phyloP scores from a whole-genome alignment of 305 asterid species.

The Ajuga reptans region DNA sequence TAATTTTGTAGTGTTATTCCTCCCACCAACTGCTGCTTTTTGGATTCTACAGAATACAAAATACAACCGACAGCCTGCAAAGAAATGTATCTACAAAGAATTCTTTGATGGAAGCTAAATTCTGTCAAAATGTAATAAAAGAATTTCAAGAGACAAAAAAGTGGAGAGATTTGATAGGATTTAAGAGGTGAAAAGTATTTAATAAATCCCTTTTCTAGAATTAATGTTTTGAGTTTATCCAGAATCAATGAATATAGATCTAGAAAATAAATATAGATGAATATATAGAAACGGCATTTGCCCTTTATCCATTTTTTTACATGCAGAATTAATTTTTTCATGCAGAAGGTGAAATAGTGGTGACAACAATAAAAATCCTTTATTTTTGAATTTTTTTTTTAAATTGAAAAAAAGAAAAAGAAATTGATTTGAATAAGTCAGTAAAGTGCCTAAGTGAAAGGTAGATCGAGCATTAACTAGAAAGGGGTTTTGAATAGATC shows the following conservation, averaged over 20 bases:
- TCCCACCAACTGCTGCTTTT: not conserved
- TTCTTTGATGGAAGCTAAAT: slow-evolving; percentile 17
- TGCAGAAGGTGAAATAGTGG: no score
- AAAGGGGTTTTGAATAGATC: slow-evolving; percentile 9
- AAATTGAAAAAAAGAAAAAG: no score
- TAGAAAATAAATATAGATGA: not conserved
- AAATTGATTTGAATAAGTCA: slow-evolving; percentile 14
- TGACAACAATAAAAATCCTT: no score
- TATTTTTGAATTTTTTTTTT: not conserved
- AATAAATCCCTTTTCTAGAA: no score
- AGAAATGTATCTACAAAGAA: slow-evolving; percentile 12
- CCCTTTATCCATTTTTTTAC: not conserved
- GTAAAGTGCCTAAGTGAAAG: slow-evolving; percentile 17
- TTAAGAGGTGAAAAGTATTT: not conserved
- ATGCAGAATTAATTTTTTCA: no score
- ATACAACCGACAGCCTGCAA: not conserved
- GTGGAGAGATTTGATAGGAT: not conserved
- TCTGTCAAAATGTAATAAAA: not conserved
- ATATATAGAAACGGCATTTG: not conserved
- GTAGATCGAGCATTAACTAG: not conserved
- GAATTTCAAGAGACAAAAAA: slow-evolving; percentile 3
- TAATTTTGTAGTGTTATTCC: not conserved
- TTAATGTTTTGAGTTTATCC: not conserved
- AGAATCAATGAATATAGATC: not conserved
- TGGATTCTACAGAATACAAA: not conserved